These are phyloP conservation scores for Plenodomus biglobosus DNA, from an alignment of 2,329 filamentous ascomycete genomes.

Conservation along the genomic window DNA sequence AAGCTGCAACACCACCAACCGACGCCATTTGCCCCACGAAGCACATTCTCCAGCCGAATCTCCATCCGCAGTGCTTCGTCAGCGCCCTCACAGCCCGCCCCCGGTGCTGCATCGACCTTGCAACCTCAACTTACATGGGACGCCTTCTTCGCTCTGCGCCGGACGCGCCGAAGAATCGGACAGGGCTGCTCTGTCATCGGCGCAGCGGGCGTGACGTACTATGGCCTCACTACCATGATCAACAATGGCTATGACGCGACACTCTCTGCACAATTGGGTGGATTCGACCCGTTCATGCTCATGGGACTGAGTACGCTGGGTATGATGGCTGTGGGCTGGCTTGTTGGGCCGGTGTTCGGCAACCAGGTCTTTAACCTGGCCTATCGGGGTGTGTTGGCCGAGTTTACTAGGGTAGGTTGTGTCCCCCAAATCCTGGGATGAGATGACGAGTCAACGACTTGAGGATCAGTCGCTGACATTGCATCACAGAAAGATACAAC, in stretches of 20 bases:
- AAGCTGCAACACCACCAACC: slow-evolving; percentile 21
- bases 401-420: slow-evolving; percentile 67
- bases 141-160: slow-evolving; percentile 86
- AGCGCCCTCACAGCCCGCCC: slow-evolving; percentile 14
- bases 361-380: slow-evolving; percentile 75
- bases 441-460: neutral
- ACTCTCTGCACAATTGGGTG: slow-evolving; percentile 70
- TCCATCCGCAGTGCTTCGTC: slow-evolving; percentile 32
- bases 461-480: neutral
- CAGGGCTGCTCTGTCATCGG: slow-evolving; percentile 72
- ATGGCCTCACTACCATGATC: slow-evolving; percentile 67
- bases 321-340: slow-evolving; percentile 81
- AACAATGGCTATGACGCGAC: slow-evolving; percentile 69
- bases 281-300: slow-evolving; percentile 84
- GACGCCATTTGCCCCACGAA: slow-evolving; percentile 12
- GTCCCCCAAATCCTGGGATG: neutral
- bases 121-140: slow-evolving; percentile 66
- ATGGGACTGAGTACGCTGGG: slow-evolving; percentile 78
- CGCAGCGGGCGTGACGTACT: slow-evolving; percentile 62
- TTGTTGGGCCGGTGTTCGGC: slow-evolving; percentile 80
- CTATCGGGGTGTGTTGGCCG: slow-evolving; percentile 68
- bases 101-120: slow-evolving; percentile 15
- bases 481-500: slow-evolving; percentile 79
- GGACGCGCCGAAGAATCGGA: slow-evolving; percentile 80
- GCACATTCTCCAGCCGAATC: slow-evolving; percentile 7